Base-by-base conservation (phyloP, 331 rosid genomes). In the Quercus tomentella region DNA sequence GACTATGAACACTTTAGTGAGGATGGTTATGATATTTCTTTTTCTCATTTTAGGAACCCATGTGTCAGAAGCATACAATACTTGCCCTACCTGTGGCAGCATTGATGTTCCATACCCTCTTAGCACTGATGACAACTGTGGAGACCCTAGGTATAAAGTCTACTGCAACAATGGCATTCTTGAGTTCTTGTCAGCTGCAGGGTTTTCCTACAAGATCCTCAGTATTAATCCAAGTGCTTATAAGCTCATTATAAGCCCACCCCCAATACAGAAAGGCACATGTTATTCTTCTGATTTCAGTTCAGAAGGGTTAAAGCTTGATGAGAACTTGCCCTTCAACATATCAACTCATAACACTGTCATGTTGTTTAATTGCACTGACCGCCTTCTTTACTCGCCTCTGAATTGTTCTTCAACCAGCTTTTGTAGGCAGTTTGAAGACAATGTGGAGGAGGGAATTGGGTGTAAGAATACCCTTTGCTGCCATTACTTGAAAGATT, bases 391-490 rank as follows among this genome's bases (percentile, higher is more conserved):
- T 26, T 72, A 3, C 4, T 94, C 97, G 21, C 98, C 97, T 54
- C 82, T 94, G n/a, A 94, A 91, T 54, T 94, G 98, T 77, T 83
- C 97, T n/a, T 78, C 76, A 6, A 85, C 55, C 80, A 94, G 98
- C 82, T 43, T 90, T 0, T 94, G 98, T 25, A 87, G 95, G 83
- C 72, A 70, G 84, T 89, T 88, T 76, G 97, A 94, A 84, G 80
- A 82, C 22, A 62, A 83, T 20, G 80, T 78, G 51, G 83, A 71
- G 71, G 88, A 89, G 73, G 92, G 89, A 23, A 80, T 55, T 28
- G 93, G 81, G 37, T 94, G 97, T 56, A 75, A 65, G 62, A 55
- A 60, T 20, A 91, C 93, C 2, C 97, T 94, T 68, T 92, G 98
- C 74, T 91, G 97, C 63, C 89, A 87, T 79, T 92, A 35, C 86